These are phyloP conservation scores for Mycena metata DNA, from an alignment of 768 basidiomycete genomes.

Conservation along the genomic window DNA sequence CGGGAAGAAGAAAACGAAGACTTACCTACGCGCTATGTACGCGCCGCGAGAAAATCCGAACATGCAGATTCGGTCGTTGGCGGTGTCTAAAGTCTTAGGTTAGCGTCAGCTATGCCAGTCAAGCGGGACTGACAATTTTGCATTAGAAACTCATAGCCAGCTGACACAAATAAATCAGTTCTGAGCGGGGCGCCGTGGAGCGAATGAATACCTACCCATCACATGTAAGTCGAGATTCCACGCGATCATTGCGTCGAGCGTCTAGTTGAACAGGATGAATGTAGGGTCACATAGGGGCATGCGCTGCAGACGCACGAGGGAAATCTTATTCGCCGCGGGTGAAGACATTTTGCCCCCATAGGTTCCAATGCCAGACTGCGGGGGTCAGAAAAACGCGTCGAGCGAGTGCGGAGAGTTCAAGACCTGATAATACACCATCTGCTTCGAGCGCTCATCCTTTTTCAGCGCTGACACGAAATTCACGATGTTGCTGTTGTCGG, in stretches of 20 bases:
- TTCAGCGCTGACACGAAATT: slow-evolving; percentile 63
- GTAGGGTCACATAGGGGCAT: not conserved
- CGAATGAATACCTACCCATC: slow-evolving; percentile 51
- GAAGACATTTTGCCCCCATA: slow-evolving; percentile 56
- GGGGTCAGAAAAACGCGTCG: slow-evolving; percentile 28
- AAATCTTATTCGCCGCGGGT: slow-evolving; percentile 52
- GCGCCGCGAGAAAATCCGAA: slow-evolving; percentile 81
- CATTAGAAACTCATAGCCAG: slow-evolving; percentile 72
- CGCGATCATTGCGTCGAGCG: slow-evolving; percentile 64
- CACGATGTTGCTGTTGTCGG: slow-evolving; percentile 69
- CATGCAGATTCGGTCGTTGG: slow-evolving; percentile 72
- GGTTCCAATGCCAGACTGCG: slow-evolving; percentile 66
- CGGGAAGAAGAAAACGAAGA: not conserved
- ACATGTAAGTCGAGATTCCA: slow-evolving; percentile 64
- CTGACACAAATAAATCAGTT: slow-evolving; percentile 40
- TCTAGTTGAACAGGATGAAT: slow-evolving; percentile 44
- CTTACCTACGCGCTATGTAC: slow-evolving; percentile 68
- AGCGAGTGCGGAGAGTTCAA: not conserved
- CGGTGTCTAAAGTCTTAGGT: slow-evolving; percentile 49
- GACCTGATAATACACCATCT: slow-evolving; percentile 73
- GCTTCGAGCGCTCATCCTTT: slow-evolving; percentile 65
- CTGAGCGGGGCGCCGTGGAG: not conserved
- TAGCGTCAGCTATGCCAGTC: not conserved
- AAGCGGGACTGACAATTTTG: slow-evolving; percentile 59
- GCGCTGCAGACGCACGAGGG: slow-evolving; percentile 49